Base-by-base conservation (phyloP, 2,329 filamentous ascomycete species). In the Sporothrix globosa region DNA sequence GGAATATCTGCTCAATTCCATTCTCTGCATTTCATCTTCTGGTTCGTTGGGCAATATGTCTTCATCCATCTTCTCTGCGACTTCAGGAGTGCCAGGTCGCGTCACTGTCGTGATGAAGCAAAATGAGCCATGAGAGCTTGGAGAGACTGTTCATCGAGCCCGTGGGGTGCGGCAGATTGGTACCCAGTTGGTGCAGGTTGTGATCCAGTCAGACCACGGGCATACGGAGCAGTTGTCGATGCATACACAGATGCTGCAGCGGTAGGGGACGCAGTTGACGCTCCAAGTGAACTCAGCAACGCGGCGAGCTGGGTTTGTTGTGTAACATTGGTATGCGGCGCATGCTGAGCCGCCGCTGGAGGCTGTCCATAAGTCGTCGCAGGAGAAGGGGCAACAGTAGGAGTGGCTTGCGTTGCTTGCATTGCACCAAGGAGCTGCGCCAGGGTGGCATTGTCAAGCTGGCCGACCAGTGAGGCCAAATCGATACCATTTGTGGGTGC, bases 81-180 rank as follows among this genome's bases (percentile, higher is more conserved):
- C n/a, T 21, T 10, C 7, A 53, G 9, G 3, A 11, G 1, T 13
- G n/a, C 9, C 10, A 24, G 21, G 13, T 24, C 21, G 21, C 1
- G 2, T 67, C 75, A 88, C 76, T 89, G 85, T 73, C 88, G 84
- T 76, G 87, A 90, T 74, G 86, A 87, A 61, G 89, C 87, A 71
- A 93, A 81, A 75, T 92, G 88, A 17, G 90, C 89, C 86, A 93
- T 91, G 67, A 93, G 92, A 75, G 91, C 90, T 77, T 90, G 87
- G 75, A 93, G 84, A 68, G 88, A 83, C 14, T 88, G 82, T 10
- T 83, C 72, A 27, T 67, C 71, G n/a, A 53, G 34, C 4, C 60
- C 48, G 81, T 80, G 14, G 77, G 76, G 69, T 77, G 30, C 19
- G 7, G 56, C 73, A 72, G 73, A 7, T 14, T 61, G 69, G 53